phyloP scores from a whole-genome alignment of 208 protist genomes.

The Lotmaria passim region DNA sequence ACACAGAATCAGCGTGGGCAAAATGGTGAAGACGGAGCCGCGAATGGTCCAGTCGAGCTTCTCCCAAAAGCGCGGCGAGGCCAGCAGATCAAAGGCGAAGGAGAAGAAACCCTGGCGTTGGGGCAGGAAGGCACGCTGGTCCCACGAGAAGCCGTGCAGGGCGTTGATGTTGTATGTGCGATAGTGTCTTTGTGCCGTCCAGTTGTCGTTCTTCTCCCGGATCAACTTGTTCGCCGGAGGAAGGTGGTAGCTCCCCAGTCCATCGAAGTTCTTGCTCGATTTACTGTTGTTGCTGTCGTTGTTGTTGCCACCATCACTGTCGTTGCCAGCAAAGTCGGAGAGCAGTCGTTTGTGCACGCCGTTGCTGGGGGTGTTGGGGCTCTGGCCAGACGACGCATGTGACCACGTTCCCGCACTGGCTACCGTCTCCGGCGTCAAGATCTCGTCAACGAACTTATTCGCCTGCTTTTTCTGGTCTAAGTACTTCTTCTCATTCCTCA shows the following conservation, averaged over 20 bases:
- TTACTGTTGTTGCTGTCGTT: conserved; percentile 28
- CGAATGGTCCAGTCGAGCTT: conserved; percentile 87
- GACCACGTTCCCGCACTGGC: conserved; percentile 8
- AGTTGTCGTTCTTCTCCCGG: conserved; percentile 9
- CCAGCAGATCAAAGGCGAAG: conserved; percentile 58
- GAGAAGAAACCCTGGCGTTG: conserved; percentile 46
- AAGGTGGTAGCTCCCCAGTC: conserved; percentile 18
- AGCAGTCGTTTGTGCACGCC: conserved; percentile 8
- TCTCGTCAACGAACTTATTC: conserved; percentile 7
- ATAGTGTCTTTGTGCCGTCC: conserved; percentile 29
- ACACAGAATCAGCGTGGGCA: conserved; percentile 80
- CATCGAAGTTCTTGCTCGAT: conserved; percentile 18
- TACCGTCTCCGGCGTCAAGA: not conserved
- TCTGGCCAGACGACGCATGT: conserved; percentile 3
- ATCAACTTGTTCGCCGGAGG: not conserved
- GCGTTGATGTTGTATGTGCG: conserved; percentile 71
- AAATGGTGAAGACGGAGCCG: conserved; percentile 71
- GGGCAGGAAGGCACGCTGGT: conserved; percentile 75
- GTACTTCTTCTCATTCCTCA: conserved; percentile 1
- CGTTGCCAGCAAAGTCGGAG: conserved; percentile 11
- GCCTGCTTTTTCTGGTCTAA: conserved; percentile 4
- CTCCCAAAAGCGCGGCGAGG: conserved; percentile 83
- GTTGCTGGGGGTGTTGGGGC: not conserved
- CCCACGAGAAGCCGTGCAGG: conserved; percentile 80
- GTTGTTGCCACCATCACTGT: conserved; percentile 27